Evolutionary conservation across 768 basidiomycete genomes (phyloP), one percentile per base, ranked within the genome.

Genomic region (Mycena capillaripes): DNA sequence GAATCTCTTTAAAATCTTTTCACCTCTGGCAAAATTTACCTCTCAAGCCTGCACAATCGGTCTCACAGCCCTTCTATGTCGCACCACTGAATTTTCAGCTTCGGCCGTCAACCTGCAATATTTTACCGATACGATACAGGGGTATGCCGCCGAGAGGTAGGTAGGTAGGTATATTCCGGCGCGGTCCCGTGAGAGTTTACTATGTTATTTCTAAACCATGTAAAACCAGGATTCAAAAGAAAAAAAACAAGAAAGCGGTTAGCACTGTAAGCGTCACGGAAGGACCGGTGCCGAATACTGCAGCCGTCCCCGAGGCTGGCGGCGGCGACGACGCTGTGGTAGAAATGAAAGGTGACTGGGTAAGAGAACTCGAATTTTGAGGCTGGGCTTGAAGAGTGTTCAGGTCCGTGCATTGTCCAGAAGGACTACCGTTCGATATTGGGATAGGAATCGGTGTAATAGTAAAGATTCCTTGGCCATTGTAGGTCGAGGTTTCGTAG

Each of bases 361-460:
- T 66, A 4, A 81, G 79, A n/a, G 83, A 81, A 34, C 76, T 80
- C 11, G 77, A 80, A 16, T 76, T 65, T 68, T 87, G 86, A 10
- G 84, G 84, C 71, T 80, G 80, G n/a, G 36, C 71, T 76, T 74
- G 75, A 29, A 81, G 75, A 42, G 46, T 62, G 63, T 76, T 80
- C 29, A 74, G 50, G 38, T n/a, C 30, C 6, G 53, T 17, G 21
- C 56, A 65, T 25, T 64, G 55, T 52, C 73, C 76, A 14, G 80
- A 74, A 27, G 77, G 76, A 48, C 69, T 74, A 21, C 71, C 44
- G 71, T 84, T 85, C 32, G 78, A 64, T 36, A 88, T 76, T 4
- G 76, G 76, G 16, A 87, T 76, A 3, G 83, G 79, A 25, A 88
- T 77, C 4, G 84, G 80, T 17, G 85, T 86, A 66, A 87, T 86